Evolutionary conservation across 495 filamentous ascomycete species (phyloP), one percentile per base, ranked within the genome.

Genomic region (Penicillium cinerascens): DNA sequence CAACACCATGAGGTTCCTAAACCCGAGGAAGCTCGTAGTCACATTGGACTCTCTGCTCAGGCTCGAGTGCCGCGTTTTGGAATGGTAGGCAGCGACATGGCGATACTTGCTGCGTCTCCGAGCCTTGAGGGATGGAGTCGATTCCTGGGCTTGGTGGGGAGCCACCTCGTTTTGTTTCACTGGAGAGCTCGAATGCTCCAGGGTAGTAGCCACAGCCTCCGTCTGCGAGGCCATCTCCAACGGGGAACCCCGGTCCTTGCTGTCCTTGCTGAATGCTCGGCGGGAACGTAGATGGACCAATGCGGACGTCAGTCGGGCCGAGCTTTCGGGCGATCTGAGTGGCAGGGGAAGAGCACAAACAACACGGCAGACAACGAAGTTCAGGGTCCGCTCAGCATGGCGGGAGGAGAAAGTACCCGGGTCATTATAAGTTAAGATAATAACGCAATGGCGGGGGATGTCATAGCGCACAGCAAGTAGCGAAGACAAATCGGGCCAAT

Each of bases 1-100:
- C 54, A 97, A 84, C 11, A 96, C 89, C 92, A 97, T 97, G 42
- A 98, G 76, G 59, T 98, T 98, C 27, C 92, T 78, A 60, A 98
- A 97, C 0, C 93, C 93, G 38, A 96, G 67, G 64, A 97, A 97
- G 63, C 88, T 95, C 18, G 92, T 88, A 15, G 83, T 72, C 8
- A 69, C 73, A 38, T 81, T 74, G 1, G 89, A 75, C 62, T 96
- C 93, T 47, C 88, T 84, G 72, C 89, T 96, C 17, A 98, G 78
- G 56, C 88, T 90, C 17, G 93, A 96, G 38, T 87, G 83, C 16
- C 78, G 80, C 27, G 76, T 67, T 54, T 79, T 55, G 10, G 86
- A 83, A 69, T 98, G 93, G 38, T 92, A 82, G 11, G 91, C 90
- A 55, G 86, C 87, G 44, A 92, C 80, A 82, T 98, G 93, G 51